Percentiles rank a stretch among this genome's conserved stretches.
Conservation (phyloP, 2,329 filamentous ascomycete species). For the Cladosporium sp. region DNA sequence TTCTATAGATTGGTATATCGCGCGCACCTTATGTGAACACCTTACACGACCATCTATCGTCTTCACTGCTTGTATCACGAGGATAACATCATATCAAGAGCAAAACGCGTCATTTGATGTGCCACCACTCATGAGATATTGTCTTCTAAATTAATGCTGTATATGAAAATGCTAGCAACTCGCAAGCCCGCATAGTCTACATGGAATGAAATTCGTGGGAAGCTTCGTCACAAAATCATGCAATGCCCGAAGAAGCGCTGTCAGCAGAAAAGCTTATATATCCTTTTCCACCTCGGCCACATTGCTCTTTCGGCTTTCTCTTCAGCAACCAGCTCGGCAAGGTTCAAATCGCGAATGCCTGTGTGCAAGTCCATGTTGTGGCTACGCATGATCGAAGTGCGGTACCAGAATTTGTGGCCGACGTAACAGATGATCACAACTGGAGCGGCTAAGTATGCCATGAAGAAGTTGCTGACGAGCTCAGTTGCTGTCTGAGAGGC, state of each 20-base stretch:
- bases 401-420: constrained; percentile 28
- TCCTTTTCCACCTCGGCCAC: constrained; percentile 47
- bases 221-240: neutral
- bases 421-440: constrained; percentile 32
- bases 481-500: constrained; percentile 14
- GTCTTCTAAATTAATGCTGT: neutral
- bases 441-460: constrained; percentile 31
- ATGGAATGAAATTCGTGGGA: neutral
- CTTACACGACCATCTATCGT: too few relatives aligned
- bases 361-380: constrained; percentile 83
- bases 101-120: too few relatives aligned
- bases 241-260: neutral
- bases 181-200: neutral
- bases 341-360: constrained; percentile 77
- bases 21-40: neutral
- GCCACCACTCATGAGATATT: too few relatives aligned
- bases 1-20: too few relatives aligned
- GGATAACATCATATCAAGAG: too few relatives aligned
- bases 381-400: constrained; percentile 52
- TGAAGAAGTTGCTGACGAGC: constrained; percentile 26
- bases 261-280: constrained; percentile 47
- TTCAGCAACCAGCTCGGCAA: constrained; percentile 72
- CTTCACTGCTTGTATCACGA: too few relatives aligned
- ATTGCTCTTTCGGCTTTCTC: constrained; percentile 67
- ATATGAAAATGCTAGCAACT: neutral